A percentile compares a stretch with the other conserved stretches of the same genome.
phyloP scores from a whole-genome alignment of 257 asterid species.

The Linderniella brevidens region DNA sequence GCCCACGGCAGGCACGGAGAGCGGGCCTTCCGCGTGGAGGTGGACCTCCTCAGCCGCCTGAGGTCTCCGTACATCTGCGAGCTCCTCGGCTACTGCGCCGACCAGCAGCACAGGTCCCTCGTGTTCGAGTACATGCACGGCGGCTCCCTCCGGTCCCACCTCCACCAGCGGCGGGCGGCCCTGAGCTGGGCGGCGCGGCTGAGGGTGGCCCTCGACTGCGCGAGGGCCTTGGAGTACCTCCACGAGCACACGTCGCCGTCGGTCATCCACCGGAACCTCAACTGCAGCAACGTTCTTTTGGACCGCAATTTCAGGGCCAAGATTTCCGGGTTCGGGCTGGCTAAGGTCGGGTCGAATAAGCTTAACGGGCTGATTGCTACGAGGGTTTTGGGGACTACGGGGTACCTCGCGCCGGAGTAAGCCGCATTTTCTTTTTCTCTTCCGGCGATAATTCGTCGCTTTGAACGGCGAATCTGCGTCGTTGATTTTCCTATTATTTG shows the following conservation, averaged over 20 bases:
- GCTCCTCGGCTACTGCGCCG: conserved; percentile 76
- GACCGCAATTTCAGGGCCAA: conserved; percentile 50
- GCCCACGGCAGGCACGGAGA: conserved; percentile 54
- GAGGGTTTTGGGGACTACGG: conserved; percentile 70
- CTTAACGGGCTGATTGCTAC: conserved; percentile 58
- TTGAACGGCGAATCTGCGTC: too few relatives aligned
- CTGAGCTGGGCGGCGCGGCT: conserved; percentile 49
- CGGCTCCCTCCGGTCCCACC: conserved; percentile 40
- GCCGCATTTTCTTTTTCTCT: conserved; percentile 8
- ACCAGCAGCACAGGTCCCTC: conserved; percentile 50
- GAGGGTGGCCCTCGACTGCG: conserved; percentile 58
- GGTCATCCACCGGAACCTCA: conserved; percentile 63
- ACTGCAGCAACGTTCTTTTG: conserved; percentile 47
- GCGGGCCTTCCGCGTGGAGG: conserved; percentile 72
- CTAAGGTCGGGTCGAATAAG: conserved; percentile 63
- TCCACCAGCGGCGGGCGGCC: conserved; percentile 16
- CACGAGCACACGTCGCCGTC: conserved; percentile 63
- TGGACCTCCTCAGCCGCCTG: conserved; percentile 53
- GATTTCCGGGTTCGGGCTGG: conserved; percentile 62
- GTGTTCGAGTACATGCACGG: conserved; percentile 53
- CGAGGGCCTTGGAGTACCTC: conserved; percentile 51
- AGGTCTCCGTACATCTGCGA: conserved; percentile 41
- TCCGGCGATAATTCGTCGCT: too few relatives aligned
- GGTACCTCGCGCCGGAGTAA: conserved; percentile 83
- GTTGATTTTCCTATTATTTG: too few relatives aligned